phyloP scores from a whole-genome alignment of 2,329 filamentous ascomycete genomes.

The Exophiala sideris region DNA sequence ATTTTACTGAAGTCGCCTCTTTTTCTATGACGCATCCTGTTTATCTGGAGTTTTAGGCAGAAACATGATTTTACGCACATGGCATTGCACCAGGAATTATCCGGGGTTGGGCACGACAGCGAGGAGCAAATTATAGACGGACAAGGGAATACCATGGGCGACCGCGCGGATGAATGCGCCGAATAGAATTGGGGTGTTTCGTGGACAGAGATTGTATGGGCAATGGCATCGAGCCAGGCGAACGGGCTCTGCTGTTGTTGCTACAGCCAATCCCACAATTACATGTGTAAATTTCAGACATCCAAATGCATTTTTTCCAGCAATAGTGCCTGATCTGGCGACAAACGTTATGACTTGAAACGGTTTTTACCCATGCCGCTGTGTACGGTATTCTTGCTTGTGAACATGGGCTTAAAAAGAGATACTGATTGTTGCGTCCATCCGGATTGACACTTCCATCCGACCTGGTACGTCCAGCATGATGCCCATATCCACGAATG shows the following conservation, averaged over 20 bases:
- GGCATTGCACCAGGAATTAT: no score
- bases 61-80: neutral
- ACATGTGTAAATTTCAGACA: conserved; percentile 24
- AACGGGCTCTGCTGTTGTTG: conserved; percentile 3
- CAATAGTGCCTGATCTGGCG: neutral
- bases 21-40: neutral
- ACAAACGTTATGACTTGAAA: neutral
- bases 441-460: no score
- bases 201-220: conserved; percentile 10
- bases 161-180: conserved; percentile 19
- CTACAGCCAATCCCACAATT: conserved; percentile 21
- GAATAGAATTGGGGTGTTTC: conserved; percentile 19
- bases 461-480: neutral
- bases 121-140: conserved; percentile 24
- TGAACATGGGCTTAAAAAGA: no score
- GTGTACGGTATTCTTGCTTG: no score
- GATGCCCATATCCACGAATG: neutral
- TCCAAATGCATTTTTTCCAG: conserved; percentile 9
- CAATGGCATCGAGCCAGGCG: conserved; percentile 12
- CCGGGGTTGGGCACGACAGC: conserved; percentile 14
- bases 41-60: conserved; percentile 1
- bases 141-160: conserved; percentile 6
- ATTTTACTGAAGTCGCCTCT: neutral
- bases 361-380: no score
- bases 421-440: no score